phyloP scores from a whole-genome alignment of 208 protist genomes.

The Strigomonas oncopelti region DNA sequence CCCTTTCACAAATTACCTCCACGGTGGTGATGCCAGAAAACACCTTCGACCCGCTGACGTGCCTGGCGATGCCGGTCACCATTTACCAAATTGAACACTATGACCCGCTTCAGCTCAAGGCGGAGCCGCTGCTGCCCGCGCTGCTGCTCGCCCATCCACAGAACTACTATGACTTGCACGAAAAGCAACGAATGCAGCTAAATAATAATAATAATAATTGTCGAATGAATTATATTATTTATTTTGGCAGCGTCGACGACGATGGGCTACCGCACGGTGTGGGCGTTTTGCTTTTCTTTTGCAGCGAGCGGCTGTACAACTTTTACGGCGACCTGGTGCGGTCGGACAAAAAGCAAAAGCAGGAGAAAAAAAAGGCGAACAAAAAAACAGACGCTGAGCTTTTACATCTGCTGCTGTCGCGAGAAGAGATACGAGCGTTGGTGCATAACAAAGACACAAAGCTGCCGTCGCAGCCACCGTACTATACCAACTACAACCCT shows the following conservation, averaged over 20 bases:
- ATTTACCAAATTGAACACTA: conserved; percentile 60
- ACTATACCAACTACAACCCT: too few relatives aligned
- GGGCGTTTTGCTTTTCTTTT: conserved; percentile 73
- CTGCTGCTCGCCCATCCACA: conserved; percentile 41
- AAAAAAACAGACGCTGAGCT: background rate
- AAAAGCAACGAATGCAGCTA: too few relatives aligned
- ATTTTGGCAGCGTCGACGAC: conserved; percentile 66
- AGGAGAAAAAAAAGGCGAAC: background rate
- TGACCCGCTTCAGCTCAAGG: conserved; percentile 19
- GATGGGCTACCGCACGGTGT: conserved; percentile 50
- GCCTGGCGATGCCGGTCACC: conserved; percentile 47
- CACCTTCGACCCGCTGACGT: conserved; percentile 33
- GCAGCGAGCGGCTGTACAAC: conserved; percentile 12
- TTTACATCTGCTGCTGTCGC: background rate
- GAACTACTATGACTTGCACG: too few relatives aligned
- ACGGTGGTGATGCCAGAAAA: conserved; percentile 7
- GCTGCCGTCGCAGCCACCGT: too few relatives aligned
- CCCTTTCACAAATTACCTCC: conserved; percentile 6
- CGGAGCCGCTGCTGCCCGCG: conserved; percentile 21
- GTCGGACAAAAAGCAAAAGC: background rate
- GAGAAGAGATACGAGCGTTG: too few relatives aligned
- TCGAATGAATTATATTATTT: conserved; percentile 37
- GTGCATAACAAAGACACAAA: too few relatives aligned
- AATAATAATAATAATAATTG: too few relatives aligned
- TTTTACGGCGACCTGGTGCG: conserved; percentile 4